Percentiles rank a stretch among this genome's conserved stretches.
Conservation (phyloP, 1,284 basidiomycete species). For the Ustilago trichophora region DNA sequence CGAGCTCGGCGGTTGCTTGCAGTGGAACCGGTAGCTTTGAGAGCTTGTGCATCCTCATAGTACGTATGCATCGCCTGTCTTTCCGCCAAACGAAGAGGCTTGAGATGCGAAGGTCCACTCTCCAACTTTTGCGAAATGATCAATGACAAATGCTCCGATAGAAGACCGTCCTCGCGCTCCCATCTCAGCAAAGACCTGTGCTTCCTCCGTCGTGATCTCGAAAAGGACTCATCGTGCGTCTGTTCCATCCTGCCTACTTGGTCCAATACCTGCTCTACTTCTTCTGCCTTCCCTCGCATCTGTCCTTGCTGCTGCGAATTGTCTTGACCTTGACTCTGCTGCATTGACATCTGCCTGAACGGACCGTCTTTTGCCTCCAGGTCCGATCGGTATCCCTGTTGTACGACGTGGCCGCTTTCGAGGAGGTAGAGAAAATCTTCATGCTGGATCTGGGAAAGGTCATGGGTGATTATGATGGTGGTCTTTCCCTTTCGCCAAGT, state of each 20-base stretch:
- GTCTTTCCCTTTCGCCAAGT: conserved; percentile 83
- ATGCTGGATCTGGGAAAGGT: conserved; percentile 81
- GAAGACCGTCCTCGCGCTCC: conserved; percentile 20
- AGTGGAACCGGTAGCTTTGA: conserved; percentile 24
- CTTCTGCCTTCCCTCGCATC: conserved; percentile 67
- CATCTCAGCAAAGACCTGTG: conserved; percentile 28
- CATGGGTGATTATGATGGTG: conserved; percentile 96
- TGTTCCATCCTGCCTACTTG: background rate
- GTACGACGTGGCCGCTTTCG: conserved; percentile 80
- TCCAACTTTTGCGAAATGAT: conserved; percentile 35
- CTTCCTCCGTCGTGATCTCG: conserved; percentile 51
- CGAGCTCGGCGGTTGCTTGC: conserved; percentile 31
- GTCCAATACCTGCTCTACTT: conserved; percentile 65
- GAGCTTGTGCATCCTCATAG: conserved; percentile 32
- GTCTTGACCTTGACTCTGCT: conserved; percentile 5
- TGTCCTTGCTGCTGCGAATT: background rate
- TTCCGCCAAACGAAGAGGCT: conserved; percentile 32
- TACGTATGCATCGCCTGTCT: conserved; percentile 31
- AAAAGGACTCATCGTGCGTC: conserved; percentile 68
- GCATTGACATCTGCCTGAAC: conserved; percentile 11
- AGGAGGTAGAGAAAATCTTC: conserved; percentile 93
- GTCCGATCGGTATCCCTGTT: conserved; percentile 85
- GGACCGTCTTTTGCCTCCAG: conserved; percentile 70
- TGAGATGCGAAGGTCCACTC: conserved; percentile 23
- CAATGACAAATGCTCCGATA: conserved; percentile 37